These are phyloP conservation scores for Rosa rugosa DNA, from an alignment of 306 rosid genomes.

Conservation along the genomic window DNA sequence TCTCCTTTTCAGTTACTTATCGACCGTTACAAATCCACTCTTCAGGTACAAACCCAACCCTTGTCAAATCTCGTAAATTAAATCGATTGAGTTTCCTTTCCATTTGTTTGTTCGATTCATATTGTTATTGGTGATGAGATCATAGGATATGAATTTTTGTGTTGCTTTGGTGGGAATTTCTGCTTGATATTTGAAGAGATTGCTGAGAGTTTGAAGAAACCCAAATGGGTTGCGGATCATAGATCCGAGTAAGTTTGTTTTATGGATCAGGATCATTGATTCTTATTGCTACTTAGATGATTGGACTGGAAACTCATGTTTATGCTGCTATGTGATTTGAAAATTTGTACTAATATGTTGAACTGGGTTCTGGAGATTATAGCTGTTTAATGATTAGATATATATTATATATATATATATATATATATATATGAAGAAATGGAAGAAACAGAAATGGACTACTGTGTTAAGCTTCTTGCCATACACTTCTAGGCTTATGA, in stretches of 20 bases:
- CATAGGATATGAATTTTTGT: too few relatives aligned
- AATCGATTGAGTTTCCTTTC: background rate
- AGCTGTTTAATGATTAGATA: background rate
- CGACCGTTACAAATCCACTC: constrained; percentile 38
- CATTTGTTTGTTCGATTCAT: background rate
- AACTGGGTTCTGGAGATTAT: too few relatives aligned
- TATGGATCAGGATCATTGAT: background rate
- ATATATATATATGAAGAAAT: background rate
- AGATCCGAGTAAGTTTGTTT: constrained; percentile 16
- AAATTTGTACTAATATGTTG: too few relatives aligned
- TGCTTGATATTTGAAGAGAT: constrained; percentile 13
- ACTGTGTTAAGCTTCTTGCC: too few relatives aligned
- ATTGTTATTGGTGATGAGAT: too few relatives aligned
- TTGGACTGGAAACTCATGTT: too few relatives aligned
- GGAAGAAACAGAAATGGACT: background rate
- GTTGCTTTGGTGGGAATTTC: too few relatives aligned
- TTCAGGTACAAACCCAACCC: constrained; percentile 19
- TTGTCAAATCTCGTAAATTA: too few relatives aligned
- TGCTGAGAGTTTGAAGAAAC: background rate
- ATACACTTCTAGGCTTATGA: too few relatives aligned
- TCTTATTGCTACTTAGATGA: too few relatives aligned
- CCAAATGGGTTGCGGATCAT: constrained; percentile 30
- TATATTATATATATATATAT: too few relatives aligned
- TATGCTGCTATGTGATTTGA: too few relatives aligned
- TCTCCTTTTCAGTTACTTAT: constrained; percentile 26